Base-by-base conservation (phyloP, 2,329 filamentous ascomycete species). In the Corynespora cassiicola region DNA sequence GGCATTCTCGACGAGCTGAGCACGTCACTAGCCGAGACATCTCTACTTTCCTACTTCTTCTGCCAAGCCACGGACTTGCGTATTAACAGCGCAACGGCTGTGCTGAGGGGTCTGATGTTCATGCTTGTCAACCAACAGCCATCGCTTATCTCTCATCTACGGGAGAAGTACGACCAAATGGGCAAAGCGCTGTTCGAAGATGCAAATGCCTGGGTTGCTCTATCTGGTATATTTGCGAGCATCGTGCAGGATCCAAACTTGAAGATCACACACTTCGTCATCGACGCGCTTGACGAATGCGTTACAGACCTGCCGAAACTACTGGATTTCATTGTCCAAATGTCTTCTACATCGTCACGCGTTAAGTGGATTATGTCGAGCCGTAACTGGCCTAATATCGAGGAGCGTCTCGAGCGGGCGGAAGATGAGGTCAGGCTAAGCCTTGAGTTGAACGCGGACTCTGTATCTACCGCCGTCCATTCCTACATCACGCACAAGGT, bases 101-200 rank as follows among this genome's bases (percentile, higher is more conserved):
- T 78, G 7, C 36, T 78, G 4, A 10, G 61, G 10, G 68, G 75
- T n/a, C n/a, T n/a, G n/a, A n/a, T n/a, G n/a, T n/a, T 61, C 23
- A 22, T 68, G 5, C 54, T 79, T 0, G 31, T 69, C 4, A 24
- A 45, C 1, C 50, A 70, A 34, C 46, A 71, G 1, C 58, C 54
- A 17, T 47, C 42, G 3, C 58, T 75, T 0, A 31, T 68, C 2
- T 51, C 49, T 1, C 52, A 75, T 42, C 4, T 75, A 1, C 47
- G 42, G n/a, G 46, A 55, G 6, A 56, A 58, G 22, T 71, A 73
- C 23, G 56, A 72, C 5, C 7, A 44, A 1, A 51, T 47, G 0
- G 71, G 70, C 1, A 55, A 58, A 38, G 24, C 31, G 0, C 41
- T 71, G 0, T 78, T 78, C 36, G 56, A 72, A 10, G 68, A 66